These are phyloP conservation scores for Sporothrix variecibatus DNA, from an alignment of 2,329 filamentous ascomycete species.

Conservation along the genomic window DNA sequence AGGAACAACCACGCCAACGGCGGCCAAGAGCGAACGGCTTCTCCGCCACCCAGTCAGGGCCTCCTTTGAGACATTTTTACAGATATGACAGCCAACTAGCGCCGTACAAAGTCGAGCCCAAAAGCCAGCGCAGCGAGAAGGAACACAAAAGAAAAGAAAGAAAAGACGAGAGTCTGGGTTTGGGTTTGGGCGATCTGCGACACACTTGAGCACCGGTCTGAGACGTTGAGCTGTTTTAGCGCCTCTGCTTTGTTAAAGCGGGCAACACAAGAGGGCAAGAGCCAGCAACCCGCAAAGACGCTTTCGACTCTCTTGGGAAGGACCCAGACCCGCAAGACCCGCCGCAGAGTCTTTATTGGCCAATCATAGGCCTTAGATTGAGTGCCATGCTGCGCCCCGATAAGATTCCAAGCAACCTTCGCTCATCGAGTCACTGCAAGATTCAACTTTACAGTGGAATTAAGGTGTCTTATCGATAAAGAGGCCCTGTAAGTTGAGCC, in stretches of 20 bases:
- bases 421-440: not conserved
- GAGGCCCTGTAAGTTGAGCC: not conserved
- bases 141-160: not conserved
- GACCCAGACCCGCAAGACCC: slow-evolving; percentile 9
- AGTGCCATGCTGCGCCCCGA: slow-evolving; percentile 1
- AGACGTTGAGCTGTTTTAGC: slow-evolving; percentile 43
- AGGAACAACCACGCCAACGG: slow-evolving; percentile 9
- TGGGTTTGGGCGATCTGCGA: slow-evolving; percentile 32
- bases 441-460: not conserved
- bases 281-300: not conserved
- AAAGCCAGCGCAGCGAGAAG: not conserved
- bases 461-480: slow-evolving; percentile 18
- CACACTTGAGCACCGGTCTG: slow-evolving; percentile 34
- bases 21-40: not conserved
- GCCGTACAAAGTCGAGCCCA: not conserved
- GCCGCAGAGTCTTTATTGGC: not conserved
- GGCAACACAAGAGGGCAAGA: not conserved
- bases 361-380: not conserved
- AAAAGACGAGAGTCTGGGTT: slow-evolving; percentile 19
- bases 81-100: not conserved
- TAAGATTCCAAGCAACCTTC: slow-evolving; percentile 8
- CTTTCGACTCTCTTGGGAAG: not conserved
- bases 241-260: slow-evolving; percentile 38
- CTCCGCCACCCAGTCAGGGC: not conserved
- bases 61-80: not conserved